phyloP scores from a whole-genome alignment of 495 filamentous ascomycete genomes.

The Hyaloscypha variabilis region DNA sequence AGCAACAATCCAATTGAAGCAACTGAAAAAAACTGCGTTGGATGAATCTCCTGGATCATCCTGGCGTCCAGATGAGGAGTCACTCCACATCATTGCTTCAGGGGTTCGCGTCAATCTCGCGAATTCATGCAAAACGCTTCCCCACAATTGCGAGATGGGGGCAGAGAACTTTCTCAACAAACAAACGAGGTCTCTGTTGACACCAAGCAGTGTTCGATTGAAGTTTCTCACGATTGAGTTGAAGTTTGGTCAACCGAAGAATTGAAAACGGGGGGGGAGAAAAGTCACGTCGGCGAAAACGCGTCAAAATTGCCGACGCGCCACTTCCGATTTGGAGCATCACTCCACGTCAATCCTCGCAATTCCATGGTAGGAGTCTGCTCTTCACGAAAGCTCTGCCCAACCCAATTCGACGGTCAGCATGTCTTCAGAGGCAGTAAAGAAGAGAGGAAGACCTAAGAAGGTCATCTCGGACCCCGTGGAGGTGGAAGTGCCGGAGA shows the following conservation, averaged over 20 bases:
- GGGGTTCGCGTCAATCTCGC: conserved; percentile 28
- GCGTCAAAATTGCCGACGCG: conserved; percentile 24
- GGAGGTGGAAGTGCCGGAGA: conserved; percentile 21
- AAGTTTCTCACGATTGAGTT: neutral
- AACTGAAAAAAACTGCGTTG: neutral
- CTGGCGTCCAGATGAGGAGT: conserved; percentile 1
- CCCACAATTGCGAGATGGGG: neutral
- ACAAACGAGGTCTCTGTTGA: neutral
- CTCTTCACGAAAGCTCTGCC: neutral
- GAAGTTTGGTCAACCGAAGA: neutral
- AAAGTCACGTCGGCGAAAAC: conserved; percentile 12
- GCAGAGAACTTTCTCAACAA: neutral
- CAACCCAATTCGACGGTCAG: neutral
- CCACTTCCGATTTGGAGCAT: conserved; percentile 3
- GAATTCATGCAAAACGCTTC: conserved; percentile 24
- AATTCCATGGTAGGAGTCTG: conserved; percentile 8
- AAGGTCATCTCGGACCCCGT: conserved; percentile 30
- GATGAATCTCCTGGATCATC: neutral
- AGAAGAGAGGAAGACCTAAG: conserved; percentile 34
- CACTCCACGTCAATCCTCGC: conserved; percentile 7
- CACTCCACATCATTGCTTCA: conserved; percentile 3
- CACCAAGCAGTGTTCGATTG: neutral
- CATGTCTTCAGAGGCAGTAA: conserved; percentile 31
- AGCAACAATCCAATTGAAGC: neutral
- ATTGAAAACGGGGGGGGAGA: neutral